A percentile compares a stretch with the other conserved stretches of the same genome.
phyloP scores from a whole-genome alignment of 2,329 filamentous ascomycete species.

The Fusarium sp. region DNA sequence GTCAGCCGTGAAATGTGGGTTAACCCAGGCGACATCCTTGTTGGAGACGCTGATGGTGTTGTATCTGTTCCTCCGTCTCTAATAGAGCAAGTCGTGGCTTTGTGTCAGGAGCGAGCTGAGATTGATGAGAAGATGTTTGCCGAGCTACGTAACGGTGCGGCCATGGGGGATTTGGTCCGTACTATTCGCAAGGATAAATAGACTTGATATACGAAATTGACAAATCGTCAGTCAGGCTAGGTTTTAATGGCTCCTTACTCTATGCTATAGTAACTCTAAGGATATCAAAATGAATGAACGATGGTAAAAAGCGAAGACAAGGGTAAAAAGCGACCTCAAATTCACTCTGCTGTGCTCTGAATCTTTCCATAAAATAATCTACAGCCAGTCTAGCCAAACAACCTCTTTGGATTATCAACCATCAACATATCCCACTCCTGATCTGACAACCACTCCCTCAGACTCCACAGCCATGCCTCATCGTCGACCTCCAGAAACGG shows the following conservation, averaged over 20 bases:
- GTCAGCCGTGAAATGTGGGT: conserved; percentile 45
- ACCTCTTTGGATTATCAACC: conserved; percentile 19
- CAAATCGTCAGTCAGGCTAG: rapidly evolving
- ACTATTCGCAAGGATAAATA: conserved; percentile 19
- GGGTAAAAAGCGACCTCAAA: neutral
- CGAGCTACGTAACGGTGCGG: conserved; percentile 11
- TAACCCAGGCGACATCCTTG: conserved; percentile 44
- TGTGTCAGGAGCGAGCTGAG: conserved; percentile 44
- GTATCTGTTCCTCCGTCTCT: conserved; percentile 39
- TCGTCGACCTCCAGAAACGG: conserved; percentile 40
- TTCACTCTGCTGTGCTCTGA: neutral
- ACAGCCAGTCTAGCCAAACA: conserved; percentile 2
- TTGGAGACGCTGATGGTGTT: conserved; percentile 46
- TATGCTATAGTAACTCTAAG: neutral
- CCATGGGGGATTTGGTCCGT: neutral
- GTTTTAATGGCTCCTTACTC: neutral
- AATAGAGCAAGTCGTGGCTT: conserved; percentile 40
- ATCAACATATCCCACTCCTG: conserved; percentile 39
- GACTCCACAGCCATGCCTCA: conserved; percentile 36
- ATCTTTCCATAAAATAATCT: neutral
- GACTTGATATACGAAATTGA: neutral
- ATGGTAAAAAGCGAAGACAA: rapidly evolving
- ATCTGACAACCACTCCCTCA: conserved; percentile 39
- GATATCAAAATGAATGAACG: neutral
- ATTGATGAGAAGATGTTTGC: conserved; percentile 44